Base-by-base conservation (phyloP, 2,329 filamentous ascomycete genomes). In the Xylaria hypoxylon region DNA sequence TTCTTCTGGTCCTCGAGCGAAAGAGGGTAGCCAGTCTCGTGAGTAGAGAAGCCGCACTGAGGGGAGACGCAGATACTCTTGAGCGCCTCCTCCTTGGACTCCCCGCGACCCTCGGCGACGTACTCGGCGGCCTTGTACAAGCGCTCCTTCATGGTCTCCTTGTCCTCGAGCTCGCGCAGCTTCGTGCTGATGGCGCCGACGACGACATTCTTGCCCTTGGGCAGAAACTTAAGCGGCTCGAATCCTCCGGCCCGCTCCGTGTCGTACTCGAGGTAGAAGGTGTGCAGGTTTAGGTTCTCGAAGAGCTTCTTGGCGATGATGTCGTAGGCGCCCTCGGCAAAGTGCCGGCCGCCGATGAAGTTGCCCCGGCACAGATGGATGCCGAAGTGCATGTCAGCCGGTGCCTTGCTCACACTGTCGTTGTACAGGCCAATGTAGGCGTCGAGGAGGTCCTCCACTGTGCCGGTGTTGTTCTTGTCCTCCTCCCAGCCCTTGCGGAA, bases 381-480 rank as follows among this genome's bases (percentile, higher is more conserved):
- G 51, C 92, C 92, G 2, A 92, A 85, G 78, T 93, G 91, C 83
- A 94, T 87, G 75, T 94, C 91, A 2, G 82, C 77, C 0, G 91
- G 90, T 0, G 87, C 80, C 72, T 86, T 85, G 73, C 83, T 81
- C 74, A 92, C 84, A 73, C 85, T 87, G 77, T 91, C 89, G 77
- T 94, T 94, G 83, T 94, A 94, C 70, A 92, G 87, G 68, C 85
- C 83, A 77, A 94, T 91, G 79, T 94, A 94, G 31, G 89, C 87
- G 72, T 92, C 89, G 24, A 94, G 86, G 50, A 93, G 87, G 71
- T 90, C 88, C 53, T 92, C 90, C 6, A 90, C 86, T 1, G 86
- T 86, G 77, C 89, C 87, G 59, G 86, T 86, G 76, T 94, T 93
- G 72, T 89, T 84, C 53, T 84, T 79, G 76, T 93, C 91, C 15